A percentile compares a stretch with the other conserved stretches of the same genome.
Evolutionary conservation across 2,329 filamentous ascomycete species (phyloP).

Genomic region (Corinectria fuckeliana): DNA sequence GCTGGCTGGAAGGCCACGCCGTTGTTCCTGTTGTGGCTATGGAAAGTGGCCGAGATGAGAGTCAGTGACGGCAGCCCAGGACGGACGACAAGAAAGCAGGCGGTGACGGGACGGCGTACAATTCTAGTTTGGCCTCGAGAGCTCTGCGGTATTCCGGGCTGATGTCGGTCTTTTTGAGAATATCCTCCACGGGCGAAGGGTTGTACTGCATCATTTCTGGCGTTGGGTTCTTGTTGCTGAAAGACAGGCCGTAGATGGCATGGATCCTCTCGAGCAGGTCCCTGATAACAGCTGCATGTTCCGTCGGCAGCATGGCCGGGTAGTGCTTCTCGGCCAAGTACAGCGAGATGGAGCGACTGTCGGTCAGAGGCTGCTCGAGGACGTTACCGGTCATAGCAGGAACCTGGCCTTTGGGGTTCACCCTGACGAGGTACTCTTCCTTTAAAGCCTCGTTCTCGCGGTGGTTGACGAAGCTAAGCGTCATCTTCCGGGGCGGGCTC

Average conservation of each 20-base stretch:
- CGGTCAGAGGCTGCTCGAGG: slow-evolving; percentile 12
- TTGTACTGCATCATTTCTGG: slow-evolving; percentile 12
- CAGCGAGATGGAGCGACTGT: slow-evolving; percentile 20
- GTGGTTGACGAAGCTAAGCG: slow-evolving; percentile 14
- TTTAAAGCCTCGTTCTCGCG: slow-evolving; percentile 10
- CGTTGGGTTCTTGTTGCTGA: slow-evolving; percentile 18
- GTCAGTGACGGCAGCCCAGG: no score
- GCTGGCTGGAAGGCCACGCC: slow-evolving; percentile 14
- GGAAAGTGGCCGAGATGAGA: no score
- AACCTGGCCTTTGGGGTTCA: slow-evolving; percentile 21
- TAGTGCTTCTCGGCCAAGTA: slow-evolving; percentile 22
- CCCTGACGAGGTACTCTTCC: slow-evolving; percentile 11
- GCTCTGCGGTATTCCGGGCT: slow-evolving; percentile 6
- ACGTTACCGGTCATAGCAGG: slow-evolving; percentile 15
- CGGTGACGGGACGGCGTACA: no score
- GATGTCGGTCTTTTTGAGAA: slow-evolving; percentile 8
- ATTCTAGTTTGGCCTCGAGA: slow-evolving; percentile 15
- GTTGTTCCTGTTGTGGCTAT: slow-evolving; percentile 16
- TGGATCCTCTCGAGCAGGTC: slow-evolving; percentile 15
- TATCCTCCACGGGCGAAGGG: slow-evolving; percentile 18
- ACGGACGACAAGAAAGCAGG: no score
- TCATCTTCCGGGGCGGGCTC: slow-evolving; percentile 5
- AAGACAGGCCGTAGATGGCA: slow-evolving; percentile 12
- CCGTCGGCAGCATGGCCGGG: slow-evolving; percentile 11
- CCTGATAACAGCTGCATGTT: not conserved